Evolutionary conservation across 129 eudicot species (phyloP).

Genomic region (Centaurea solstitialis): DNA sequence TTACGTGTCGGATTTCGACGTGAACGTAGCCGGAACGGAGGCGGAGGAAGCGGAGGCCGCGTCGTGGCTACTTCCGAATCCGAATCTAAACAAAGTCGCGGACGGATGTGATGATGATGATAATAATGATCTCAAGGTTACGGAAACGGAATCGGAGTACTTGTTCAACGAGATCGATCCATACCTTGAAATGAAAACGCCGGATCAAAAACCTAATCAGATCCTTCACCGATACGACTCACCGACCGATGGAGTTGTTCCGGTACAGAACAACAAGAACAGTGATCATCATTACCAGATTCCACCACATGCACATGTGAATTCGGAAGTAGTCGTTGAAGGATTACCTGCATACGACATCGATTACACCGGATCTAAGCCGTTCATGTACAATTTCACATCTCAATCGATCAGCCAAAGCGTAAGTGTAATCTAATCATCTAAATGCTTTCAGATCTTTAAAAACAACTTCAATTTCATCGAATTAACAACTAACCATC

Average conservation of each 20-base stretch:
- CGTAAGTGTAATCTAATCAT: slow-evolving; percentile 42
- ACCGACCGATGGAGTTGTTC: slow-evolving; percentile 73
- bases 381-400: slow-evolving; percentile 66
- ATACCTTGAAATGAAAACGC: slow-evolving; percentile 46
- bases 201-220: slow-evolving; percentile 45
- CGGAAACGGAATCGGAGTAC: slow-evolving; percentile 38
- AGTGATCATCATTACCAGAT: slow-evolving; percentile 28
- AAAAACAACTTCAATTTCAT: too few relatives aligned
- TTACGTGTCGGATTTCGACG: slow-evolving; percentile 21
- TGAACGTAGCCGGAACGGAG: slow-evolving; percentile 36
- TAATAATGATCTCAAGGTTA: slow-evolving; percentile 13
- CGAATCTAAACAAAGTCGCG: slow-evolving; percentile 22
- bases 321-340: slow-evolving; percentile 47
- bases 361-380: slow-evolving; percentile 64
- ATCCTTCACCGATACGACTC: slow-evolving; percentile 30
- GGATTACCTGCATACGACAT: slow-evolving; percentile 72
- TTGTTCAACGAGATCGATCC: slow-evolving; percentile 68
- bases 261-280: slow-evolving; percentile 47
- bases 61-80: slow-evolving; percentile 65
- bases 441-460: not conserved
- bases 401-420: slow-evolving; percentile 91
- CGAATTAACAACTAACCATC: too few relatives aligned
- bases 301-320: slow-evolving; percentile 15
- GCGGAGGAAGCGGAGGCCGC: slow-evolving; percentile 86
- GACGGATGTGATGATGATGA: slow-evolving; percentile 19